Base-by-base conservation (phyloP, 768 basidiomycete genomes). In the Lyophyllum semitale region DNA sequence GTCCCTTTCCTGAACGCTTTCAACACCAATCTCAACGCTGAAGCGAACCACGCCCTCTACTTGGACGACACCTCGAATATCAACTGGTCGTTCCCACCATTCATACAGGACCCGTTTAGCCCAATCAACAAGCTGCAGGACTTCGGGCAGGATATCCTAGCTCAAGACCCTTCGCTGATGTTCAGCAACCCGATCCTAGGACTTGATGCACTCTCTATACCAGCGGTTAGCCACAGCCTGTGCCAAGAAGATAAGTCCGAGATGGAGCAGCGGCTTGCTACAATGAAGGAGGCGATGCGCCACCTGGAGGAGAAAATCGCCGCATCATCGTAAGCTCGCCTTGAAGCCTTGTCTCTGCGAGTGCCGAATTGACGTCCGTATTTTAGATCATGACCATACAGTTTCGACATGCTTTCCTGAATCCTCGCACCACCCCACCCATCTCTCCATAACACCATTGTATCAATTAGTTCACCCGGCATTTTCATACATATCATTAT, bases 251-350 rank as follows among this genome's bases (percentile, higher is more conserved):
- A 15, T 1, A 58, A 58, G 35, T 47, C 33, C 27, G 53, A 45
- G n/a, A 50, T 50, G n/a, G 17, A 45, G 8, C 18, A 11, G 2
- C 32, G 42, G 23, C 52, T 58, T 26, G 53, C 42, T 1, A 33
- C n/a, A 1, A 58, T 58, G 52, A 58, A 53, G 29, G 57, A 58
- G 33, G 57, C 41, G n/a, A 50, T 53, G 52, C 43, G 48, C 23
- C 32, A 38, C 12, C 37, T 58, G 23, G 57, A 53, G 38, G 48
- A 53, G 48, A 45, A 43, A 40, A 53, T 58, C 15, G 40, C 51
- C 30, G 32, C 18, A 37, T 20, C 48, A 44, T 49, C 20, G 53
- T 29, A n/a, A 27, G 44, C n/a, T 45, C 26, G 41, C 27, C 44
- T 45, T n/a, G n/a, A 15, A 9, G 8, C 17, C n/a, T 38, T 7